Conservation (phyloP, 148 eudicot genomes). For the Chenopodium formosanum region DNA sequence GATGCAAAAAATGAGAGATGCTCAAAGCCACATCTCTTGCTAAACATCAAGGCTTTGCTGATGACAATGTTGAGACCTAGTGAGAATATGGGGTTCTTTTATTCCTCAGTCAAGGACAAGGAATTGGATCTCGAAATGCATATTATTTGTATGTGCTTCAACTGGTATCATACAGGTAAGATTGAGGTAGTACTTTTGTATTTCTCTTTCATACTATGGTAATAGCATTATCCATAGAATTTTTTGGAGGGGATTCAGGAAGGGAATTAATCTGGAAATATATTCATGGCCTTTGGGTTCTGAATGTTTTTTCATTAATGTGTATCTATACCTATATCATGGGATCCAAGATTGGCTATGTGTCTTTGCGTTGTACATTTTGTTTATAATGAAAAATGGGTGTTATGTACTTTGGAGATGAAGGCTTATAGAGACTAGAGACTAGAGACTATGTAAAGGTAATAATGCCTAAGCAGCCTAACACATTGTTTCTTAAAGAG, state of each 20-base stretch:
- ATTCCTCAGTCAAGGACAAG: not conserved
- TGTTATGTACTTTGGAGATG: not conserved
- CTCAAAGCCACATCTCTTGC: not conserved
- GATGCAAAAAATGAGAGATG: not conserved
- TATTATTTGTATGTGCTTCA: not conserved
- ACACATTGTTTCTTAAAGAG: not conserved
- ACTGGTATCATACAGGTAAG: slow-evolving; percentile 5
- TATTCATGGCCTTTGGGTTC: too few relatives aligned
- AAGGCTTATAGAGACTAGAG: not conserved
- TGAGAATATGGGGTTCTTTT: not conserved
- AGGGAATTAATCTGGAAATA: too few relatives aligned
- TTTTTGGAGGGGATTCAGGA: too few relatives aligned
- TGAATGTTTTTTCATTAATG: not conserved
- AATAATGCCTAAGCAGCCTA: not conserved
- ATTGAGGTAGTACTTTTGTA: not conserved
- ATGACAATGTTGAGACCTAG: slow-evolving; percentile 1
- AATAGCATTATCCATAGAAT: too few relatives aligned
- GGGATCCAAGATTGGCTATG: not conserved
- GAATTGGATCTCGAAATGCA: not conserved
- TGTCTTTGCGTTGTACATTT: not conserved
- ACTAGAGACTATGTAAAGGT: not conserved
- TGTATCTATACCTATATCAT: not conserved
- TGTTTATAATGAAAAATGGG: not conserved
- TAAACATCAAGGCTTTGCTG: not conserved
- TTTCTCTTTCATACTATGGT: not conserved